These are phyloP conservation scores for Stevia rebaudiana DNA, from an alignment of 140 eudicot species.

Conservation along the genomic window DNA sequence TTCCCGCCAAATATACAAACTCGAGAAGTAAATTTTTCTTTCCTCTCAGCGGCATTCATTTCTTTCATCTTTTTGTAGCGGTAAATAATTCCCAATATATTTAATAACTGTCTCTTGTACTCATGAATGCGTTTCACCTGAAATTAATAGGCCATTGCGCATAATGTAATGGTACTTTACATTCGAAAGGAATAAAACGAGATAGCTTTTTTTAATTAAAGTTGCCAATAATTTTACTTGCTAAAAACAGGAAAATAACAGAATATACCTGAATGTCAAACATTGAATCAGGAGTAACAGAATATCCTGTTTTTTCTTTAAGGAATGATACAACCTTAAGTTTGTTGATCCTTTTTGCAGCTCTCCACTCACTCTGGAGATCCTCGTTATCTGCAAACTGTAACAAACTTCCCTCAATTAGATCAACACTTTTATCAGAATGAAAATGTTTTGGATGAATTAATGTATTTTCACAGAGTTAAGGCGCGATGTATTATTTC, in stretches of 20 bases:
- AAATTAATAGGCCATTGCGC: conserved; percentile 2
- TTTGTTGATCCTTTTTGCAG: conserved; percentile 74
- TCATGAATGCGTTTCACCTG: conserved; percentile 97
- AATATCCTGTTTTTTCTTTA: conserved; percentile 82
- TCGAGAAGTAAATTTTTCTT: conserved; percentile 68
- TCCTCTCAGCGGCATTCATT: conserved; percentile 62
- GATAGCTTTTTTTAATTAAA: not conserved
- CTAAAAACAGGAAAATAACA: not conserved
- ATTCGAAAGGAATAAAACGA: not conserved
- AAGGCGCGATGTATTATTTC: not conserved
- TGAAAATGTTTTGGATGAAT: conserved; percentile 12
- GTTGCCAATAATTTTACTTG: not conserved
- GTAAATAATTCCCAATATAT: conserved; percentile 79
- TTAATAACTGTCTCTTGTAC: conserved; percentile 82
- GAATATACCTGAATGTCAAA: conserved; percentile 84
- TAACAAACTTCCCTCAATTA: conserved; percentile 4
- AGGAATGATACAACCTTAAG: conserved; percentile 61
- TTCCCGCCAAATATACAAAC: conserved; percentile 98
- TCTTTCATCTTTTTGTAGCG: conserved; percentile 95
- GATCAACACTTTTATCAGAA: conserved; percentile 6
- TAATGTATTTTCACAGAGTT: not conserved
- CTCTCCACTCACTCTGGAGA: conserved; percentile 86
- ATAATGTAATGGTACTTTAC: not conserved
- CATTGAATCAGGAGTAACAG: conserved; percentile 88
- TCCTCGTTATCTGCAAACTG: conserved; percentile 88